Conservation (phyloP, 257 asterid species). For the Fraxinus quadrangulata region DNA sequence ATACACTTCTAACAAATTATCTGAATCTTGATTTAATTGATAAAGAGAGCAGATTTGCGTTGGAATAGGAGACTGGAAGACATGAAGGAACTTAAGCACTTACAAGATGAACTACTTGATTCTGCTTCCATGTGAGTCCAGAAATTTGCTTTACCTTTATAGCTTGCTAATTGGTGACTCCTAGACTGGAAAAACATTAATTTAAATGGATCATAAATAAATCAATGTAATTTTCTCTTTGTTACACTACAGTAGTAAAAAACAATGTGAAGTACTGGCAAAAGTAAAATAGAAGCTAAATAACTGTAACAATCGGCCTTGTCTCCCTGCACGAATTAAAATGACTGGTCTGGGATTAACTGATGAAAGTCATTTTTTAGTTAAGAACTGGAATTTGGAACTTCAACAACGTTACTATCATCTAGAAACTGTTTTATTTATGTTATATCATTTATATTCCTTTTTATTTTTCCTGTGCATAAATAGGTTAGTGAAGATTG, state of each 20-base stretch:
- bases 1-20: background rate
- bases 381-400: background rate
- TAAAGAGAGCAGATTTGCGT: conserved; percentile 92
- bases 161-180: conserved; percentile 5
- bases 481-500: conserved; percentile 77
- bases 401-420: background rate
- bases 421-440: conserved; percentile 3
- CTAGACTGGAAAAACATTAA: background rate
- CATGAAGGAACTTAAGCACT: conserved; percentile 71
- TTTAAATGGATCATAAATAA: background rate
- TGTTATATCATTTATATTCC: background rate
- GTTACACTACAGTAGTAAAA: background rate
- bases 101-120: conserved; percentile 87
- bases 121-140: conserved; percentile 73
- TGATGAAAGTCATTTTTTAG: background rate
- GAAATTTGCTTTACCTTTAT: conserved; percentile 8
- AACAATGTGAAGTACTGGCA: background rate
- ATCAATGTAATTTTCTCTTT: background rate
- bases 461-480: conserved; percentile 21
- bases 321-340: background rate
- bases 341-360: background rate
- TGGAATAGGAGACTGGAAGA: conserved; percentile 91
- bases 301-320: background rate
- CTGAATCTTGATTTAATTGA: conserved; percentile 19
- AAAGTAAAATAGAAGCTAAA: background rate